Evolutionary conservation across 225 moss, liverwort and hornwort genomes (phyloP), one percentile per base, ranked within the genome.

Genomic region (Takakia lepidozioides): DNA sequence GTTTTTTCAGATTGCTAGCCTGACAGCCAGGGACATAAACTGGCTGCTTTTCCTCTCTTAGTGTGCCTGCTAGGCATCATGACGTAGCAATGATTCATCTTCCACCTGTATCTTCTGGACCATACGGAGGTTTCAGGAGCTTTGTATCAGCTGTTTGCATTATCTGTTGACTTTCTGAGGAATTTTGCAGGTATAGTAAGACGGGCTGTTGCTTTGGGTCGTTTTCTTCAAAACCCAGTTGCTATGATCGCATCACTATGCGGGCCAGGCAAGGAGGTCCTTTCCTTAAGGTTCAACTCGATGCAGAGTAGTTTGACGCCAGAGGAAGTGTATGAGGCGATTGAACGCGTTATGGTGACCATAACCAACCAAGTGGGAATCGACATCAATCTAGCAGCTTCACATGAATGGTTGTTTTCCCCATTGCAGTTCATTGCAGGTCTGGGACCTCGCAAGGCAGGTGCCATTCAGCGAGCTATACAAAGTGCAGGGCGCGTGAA

Each of bases 321-420:
- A 34, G 98, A 91, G 61, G 98, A 98, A 65, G 49, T 91, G 16
- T 91, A 85, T 72, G 98, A 91, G 61, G 75, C 83, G 21, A 67
- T 91, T 50, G 91, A 98, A 65, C 73, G 78, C 45, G 74, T 83
- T 25, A 81, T 98, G 91, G 83, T 91, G 37, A 98, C 85, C 45
- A 85, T 98, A 24, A 68, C 80, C 21, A 98, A 98, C 67, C 98
- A 98, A 68, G 91, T 98, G 38, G 98, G 98, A 43, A 71, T 98
- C 36, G 98, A 98, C 68, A 85, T 98, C 54, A 98, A 98, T 51
- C 46, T 98, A 53, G 98, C 91, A 54, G 91, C 98, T 29, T 91
- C 98, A 51, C 98, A 98, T 62, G 87, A 91, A 54, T 98, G 98
- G 98, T 71, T 91, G 38, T 98, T 91, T 41, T 72, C 85, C 23